These are phyloP conservation scores for Puccinia hordei DNA, from an alignment of 1,284 basidiomycete genomes.

Conservation along the genomic window DNA sequence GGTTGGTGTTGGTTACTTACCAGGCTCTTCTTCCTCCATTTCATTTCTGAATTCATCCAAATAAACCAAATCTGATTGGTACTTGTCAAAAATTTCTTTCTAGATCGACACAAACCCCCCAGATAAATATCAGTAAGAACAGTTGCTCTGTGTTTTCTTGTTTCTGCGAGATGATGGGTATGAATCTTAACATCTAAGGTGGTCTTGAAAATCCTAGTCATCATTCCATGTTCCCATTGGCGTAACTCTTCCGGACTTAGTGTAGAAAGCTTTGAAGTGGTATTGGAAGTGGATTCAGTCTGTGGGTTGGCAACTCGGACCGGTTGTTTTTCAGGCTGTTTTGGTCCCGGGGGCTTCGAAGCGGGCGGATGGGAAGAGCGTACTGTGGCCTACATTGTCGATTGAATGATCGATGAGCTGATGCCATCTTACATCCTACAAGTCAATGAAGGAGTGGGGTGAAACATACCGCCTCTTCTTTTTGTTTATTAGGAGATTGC, in stretches of 20 bases:
- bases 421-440: no score
- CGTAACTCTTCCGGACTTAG: slow-evolving; percentile 25
- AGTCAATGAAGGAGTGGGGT: neutral
- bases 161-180: neutral
- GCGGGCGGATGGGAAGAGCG: neutral
- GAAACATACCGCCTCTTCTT: slow-evolving; percentile 3
- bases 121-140: neutral
- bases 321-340: neutral
- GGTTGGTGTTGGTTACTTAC: neutral
- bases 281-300: neutral
- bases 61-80: slow-evolving; percentile 34
- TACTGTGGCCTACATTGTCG: neutral
- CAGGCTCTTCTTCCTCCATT: slow-evolving; percentile 43
- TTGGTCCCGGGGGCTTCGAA: neutral
- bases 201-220: slow-evolving; percentile 36
- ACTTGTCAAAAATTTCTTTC: slow-evolving; percentile 9
- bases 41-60: slow-evolving; percentile 35
- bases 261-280: neutral
- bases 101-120: neutral
- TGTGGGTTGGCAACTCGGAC: neutral
- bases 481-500: neutral
- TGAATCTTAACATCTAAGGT: slow-evolving; percentile 41
- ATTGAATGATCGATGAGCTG: neutral
- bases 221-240: slow-evolving; percentile 46
- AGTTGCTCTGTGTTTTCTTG: neutral